phyloP scores from a whole-genome alignment of 148 eudicot genomes.

The Silene latifolia region DNA sequence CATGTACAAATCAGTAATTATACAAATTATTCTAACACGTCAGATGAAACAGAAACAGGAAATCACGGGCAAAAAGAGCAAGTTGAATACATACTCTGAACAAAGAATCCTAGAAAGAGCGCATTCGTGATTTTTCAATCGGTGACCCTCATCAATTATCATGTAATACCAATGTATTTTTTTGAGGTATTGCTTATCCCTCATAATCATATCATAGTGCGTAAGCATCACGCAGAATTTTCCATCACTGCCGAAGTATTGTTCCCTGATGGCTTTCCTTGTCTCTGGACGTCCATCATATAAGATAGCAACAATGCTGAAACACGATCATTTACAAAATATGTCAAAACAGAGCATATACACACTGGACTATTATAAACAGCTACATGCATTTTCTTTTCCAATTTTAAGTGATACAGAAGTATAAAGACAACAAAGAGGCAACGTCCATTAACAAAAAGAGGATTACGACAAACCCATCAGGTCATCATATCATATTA shows the following conservation, averaged over 20 bases:
- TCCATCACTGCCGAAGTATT: slow-evolving; percentile 75
- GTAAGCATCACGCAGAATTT: slow-evolving; percentile 88
- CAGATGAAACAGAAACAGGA: background rate
- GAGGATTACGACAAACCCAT: slow-evolving; percentile 1
- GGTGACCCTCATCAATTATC: slow-evolving; percentile 97
- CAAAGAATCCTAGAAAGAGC: slow-evolving; percentile 88
- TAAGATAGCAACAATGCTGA: slow-evolving; percentile 75
- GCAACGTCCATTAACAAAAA: background rate
- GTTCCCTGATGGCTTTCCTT: slow-evolving; percentile 86
- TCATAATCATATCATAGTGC: slow-evolving; percentile 96
- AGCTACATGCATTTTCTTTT: background rate
- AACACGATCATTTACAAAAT: slow-evolving; percentile 21
- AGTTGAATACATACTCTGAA: slow-evolving; percentile 59
- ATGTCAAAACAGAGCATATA: slow-evolving; percentile 1
- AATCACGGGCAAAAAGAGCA: background rate
- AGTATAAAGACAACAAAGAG: background rate
- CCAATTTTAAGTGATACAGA: background rate
- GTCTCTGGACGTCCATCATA: slow-evolving; percentile 85
- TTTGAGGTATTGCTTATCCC: slow-evolving; percentile 85
- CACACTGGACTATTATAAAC: background rate
- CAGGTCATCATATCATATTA: background rate
- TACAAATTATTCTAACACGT: background rate
- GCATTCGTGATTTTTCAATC: slow-evolving; percentile 86
- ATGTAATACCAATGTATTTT: slow-evolving; percentile 92
- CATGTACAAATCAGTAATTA: background rate